Evolutionary conservation across 768 basidiomycete genomes (phyloP), one percentile per base, ranked within the genome.

Genomic region (Lentinula aciculospora): DNA sequence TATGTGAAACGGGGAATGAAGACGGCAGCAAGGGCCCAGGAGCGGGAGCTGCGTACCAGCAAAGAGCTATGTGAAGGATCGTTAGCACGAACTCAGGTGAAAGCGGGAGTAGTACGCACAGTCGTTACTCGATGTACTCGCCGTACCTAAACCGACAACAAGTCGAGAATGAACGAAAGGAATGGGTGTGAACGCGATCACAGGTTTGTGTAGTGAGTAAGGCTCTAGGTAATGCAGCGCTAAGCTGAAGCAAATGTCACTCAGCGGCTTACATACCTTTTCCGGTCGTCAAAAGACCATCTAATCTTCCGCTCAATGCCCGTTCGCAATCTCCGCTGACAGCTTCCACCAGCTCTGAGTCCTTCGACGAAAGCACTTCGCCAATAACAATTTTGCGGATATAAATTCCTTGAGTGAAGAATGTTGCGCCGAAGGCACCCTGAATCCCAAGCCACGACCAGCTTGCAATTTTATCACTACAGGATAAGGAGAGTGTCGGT

Each of bases 381-480:
- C 94, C 92, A 2, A 98, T 74, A 54, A 94, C 72, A 17, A 98
- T 70, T 25, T 68, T 65, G 42, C 73, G 69, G 21, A 95, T 70
- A 65, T 92, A 92, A 6, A 95, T 57, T 0, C 90, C 89, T 3
- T 62, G 9, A 17, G 62, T 64, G 39, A 84, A 71, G 60, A 81
- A 74, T 15, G 59, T 71, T 4, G 85, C 78, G 2, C 81, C 81
- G 48, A 97, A 73, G 1, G 90, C 87, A 3, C 96, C 95, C 66
- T 96, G 93, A 25, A 96, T 76, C 0, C 95, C 95, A 3, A 93
- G 74, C 0, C 88, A 81, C 56, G 79, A 84, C 94, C 94, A 98
- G 4, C 81, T 72, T 0, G 93, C 92, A 40, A 98, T 87, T 71
- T 98, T 98, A 68, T 98, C 95, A 62, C 89, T 92, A 71, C 95